Evolutionary conservation across 2,329 filamentous ascomycete genomes (phyloP).

Genomic region (Elsinoe perseae): DNA sequence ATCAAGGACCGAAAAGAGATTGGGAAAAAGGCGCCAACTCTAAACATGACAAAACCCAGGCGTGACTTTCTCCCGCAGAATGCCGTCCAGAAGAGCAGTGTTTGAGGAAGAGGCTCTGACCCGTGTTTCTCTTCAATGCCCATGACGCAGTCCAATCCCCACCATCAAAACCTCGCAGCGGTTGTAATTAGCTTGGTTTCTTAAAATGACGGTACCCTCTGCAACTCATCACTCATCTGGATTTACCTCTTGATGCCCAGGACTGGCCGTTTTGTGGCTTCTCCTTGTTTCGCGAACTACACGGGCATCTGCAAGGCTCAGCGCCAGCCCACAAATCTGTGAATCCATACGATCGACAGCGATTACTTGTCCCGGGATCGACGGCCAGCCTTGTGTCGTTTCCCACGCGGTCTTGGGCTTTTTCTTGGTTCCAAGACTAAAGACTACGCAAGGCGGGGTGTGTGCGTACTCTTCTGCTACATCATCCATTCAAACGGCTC

Average conservation of each 20-base stretch:
- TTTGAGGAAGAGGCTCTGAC: neutral
- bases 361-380: constrained; percentile 9
- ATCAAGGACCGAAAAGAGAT: neutral
- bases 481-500: constrained; percentile 10
- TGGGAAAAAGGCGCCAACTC: constrained; percentile 6
- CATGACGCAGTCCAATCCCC: constrained; percentile 11
- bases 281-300: neutral
- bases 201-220: constrained; percentile 1
- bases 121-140: neutral
- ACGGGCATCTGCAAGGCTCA: neutral
- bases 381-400: constrained; percentile 12
- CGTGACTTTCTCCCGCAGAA: neutral
- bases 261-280: constrained; percentile 10
- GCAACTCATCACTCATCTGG: neutral
- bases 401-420: neutral
- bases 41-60: constrained; percentile 8
- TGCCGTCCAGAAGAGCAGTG: neutral
- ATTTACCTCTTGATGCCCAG: constrained; percentile 4
- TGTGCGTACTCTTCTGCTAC: constrained; percentile 4
- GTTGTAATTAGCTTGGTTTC: neutral
- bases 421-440: constrained; percentile 10
- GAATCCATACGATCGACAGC: constrained; percentile 3
- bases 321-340: neutral
- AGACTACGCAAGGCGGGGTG: constrained; percentile 5
- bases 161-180: neutral